These are phyloP conservation scores for Polytrichum formosum DNA, from an alignment of 225 moss, liverwort and hornwort genomes.

Conservation along the genomic window DNA sequence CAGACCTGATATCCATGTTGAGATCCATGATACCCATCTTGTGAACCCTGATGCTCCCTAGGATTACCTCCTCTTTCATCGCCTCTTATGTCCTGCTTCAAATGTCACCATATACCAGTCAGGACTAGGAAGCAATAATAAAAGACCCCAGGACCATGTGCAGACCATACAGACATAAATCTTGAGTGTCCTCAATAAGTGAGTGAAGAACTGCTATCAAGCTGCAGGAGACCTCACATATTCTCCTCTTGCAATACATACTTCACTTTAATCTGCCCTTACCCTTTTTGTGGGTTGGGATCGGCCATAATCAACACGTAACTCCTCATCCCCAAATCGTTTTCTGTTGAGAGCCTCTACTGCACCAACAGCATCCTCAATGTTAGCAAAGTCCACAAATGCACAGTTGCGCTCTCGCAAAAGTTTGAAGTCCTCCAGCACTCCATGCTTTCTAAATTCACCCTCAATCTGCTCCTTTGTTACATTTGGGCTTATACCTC, in stretches of 20 bases:
- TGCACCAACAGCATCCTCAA: slow-evolving; percentile 85
- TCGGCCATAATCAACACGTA: slow-evolving; percentile 91
- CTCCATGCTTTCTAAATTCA: slow-evolving; percentile 78
- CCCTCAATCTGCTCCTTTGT: slow-evolving; percentile 78
- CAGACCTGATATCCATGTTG: slow-evolving; percentile 56
- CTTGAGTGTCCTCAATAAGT: background rate
- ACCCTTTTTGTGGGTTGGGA: slow-evolving; percentile 86
- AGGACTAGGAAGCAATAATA: background rate
- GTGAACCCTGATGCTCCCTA: slow-evolving; percentile 8
- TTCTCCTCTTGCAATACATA: no score
- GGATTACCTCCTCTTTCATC: slow-evolving; percentile 32
- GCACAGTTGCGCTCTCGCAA: slow-evolving; percentile 89
- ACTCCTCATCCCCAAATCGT: slow-evolving; percentile 82
- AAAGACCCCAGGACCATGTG: background rate
- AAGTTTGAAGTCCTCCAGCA: slow-evolving; percentile 80
- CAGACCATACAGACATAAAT: background rate
- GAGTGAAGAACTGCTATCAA: no score
- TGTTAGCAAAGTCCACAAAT: slow-evolving; percentile 79
- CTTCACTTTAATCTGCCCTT: background rate
- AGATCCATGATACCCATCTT: slow-evolving; percentile 31
- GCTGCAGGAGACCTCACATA: no score
- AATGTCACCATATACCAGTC: slow-evolving; percentile 2
- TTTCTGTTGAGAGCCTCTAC: slow-evolving; percentile 78
- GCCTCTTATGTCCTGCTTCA: slow-evolving; percentile 50
- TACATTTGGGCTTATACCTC: slow-evolving; percentile 72